Conservation (phyloP, 2,329 filamentous ascomycete genomes). For the Torrubiellomyces zombiae region DNA sequence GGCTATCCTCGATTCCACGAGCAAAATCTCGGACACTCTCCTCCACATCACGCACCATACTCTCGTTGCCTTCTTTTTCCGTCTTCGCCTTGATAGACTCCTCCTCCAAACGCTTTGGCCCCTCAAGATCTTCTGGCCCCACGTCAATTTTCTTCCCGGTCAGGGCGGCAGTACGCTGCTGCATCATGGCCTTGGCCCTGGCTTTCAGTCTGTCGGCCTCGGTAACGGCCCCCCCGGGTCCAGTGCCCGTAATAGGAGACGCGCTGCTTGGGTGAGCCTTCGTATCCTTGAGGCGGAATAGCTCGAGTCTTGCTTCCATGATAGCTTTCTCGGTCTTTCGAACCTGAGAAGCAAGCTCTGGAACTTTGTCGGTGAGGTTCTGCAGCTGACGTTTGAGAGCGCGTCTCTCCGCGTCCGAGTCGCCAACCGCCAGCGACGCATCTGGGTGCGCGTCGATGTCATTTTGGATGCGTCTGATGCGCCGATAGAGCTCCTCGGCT, state of each 20-base stretch:
- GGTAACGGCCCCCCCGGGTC: constrained; percentile 76
- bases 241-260: constrained; percentile 73
- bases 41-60: constrained; percentile 92
- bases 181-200: constrained; percentile 94
- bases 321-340: constrained; percentile 83
- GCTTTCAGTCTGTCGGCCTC: constrained; percentile 92
- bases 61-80: constrained; percentile 86
- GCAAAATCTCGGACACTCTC: constrained; percentile 87
- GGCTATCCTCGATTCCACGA: constrained; percentile 64
- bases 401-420: constrained; percentile 78
- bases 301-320: constrained; percentile 74
- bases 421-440: constrained; percentile 46
- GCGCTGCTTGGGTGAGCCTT: constrained; percentile 78
- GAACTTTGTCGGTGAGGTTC: constrained; percentile 72
- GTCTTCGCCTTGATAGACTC: constrained; percentile 66
- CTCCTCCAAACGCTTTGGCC: constrained; percentile 73
- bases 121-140: constrained; percentile 56
- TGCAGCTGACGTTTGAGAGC: constrained; percentile 81
- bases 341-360: constrained; percentile 82
- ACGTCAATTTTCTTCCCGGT: constrained; percentile 65
- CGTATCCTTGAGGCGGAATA: constrained; percentile 86
- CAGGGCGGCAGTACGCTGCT: constrained; percentile 83
- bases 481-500: constrained; percentile 83
- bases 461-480: constrained; percentile 80
- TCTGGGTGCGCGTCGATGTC: constrained; percentile 89